Conservation (phyloP, 2,329 filamentous ascomycete genomes). For the Lasiodiplodia hormozganensis region DNA sequence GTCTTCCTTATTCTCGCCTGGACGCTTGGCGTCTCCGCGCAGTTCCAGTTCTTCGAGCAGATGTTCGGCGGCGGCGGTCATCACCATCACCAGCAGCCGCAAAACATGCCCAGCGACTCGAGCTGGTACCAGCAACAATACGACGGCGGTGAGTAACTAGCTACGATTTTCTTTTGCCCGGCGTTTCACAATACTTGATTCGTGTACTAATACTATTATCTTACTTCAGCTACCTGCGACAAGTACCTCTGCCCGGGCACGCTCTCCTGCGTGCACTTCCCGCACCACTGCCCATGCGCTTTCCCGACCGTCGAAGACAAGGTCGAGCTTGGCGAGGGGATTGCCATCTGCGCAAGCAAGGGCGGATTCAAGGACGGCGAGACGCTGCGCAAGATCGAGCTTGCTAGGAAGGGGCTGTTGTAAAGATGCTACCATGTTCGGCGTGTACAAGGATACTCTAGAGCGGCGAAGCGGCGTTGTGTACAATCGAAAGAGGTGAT, state of each 20-base stretch:
- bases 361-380: constrained; percentile 77
- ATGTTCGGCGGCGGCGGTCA: constrained; percentile 80
- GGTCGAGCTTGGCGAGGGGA: constrained; percentile 75
- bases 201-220: not conserved
- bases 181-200: not conserved
- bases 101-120: constrained; percentile 86
- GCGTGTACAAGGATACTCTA: not conserved
- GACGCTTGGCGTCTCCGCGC: constrained; percentile 71
- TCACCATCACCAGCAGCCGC: constrained; percentile 66
- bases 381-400: constrained; percentile 75
- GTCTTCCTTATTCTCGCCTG: constrained; percentile 50
- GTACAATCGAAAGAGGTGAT: not conserved
- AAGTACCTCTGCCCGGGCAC: constrained; percentile 96
- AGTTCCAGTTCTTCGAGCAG: constrained; percentile 98
- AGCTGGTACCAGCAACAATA: constrained; percentile 77
- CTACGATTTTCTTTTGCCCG: not conserved
- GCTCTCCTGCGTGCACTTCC: constrained; percentile 92
- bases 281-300: constrained; percentile 94
- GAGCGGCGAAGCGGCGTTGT: constrained; percentile 15
- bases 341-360: constrained; percentile 75
- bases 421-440: constrained; percentile 45
- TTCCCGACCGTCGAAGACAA: constrained; percentile 71
- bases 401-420: constrained; percentile 79
- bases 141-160: constrained; percentile 62
- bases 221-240: constrained; percentile 74